Conservation (phyloP, 129 eudicot species). For the Scalesia atractyloides region DNA sequence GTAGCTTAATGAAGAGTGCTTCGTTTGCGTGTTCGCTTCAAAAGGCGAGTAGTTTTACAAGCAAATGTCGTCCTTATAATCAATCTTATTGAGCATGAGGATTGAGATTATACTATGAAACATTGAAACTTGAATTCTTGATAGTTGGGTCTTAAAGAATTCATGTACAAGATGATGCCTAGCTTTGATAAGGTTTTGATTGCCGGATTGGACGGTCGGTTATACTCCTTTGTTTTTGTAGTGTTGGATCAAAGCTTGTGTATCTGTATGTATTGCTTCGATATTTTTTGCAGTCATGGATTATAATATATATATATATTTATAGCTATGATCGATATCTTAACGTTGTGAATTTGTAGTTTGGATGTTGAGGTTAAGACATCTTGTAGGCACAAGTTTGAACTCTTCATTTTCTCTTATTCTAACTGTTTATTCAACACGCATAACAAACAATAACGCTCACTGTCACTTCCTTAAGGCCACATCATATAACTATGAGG, state of each 20-base stretch:
- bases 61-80: conserved; percentile 40
- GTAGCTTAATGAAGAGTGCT: conserved; percentile 47
- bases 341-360: neutral
- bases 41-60: conserved; percentile 46
- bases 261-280: neutral
- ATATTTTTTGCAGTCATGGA: conserved; percentile 1
- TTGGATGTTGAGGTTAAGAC: neutral
- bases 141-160: neutral
- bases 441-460: too few relatives aligned
- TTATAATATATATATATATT: too few relatives aligned
- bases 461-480: too few relatives aligned
- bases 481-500: too few relatives aligned
- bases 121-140: conserved; percentile 10
- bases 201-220: neutral
- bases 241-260: neutral
- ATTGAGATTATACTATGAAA: neutral
- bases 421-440: too few relatives aligned
- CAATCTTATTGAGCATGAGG: conserved; percentile 21
- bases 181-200: conserved; percentile 19
- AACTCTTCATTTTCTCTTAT: too few relatives aligned
- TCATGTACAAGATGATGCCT: neutral
- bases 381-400: neutral
- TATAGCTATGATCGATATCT: conserved; percentile 6
- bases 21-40: conserved; percentile 47
- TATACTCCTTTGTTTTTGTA: too few relatives aligned